Conservation (phyloP, 352 stramenopile species). For the Globisporangium cederbergense region DNA sequence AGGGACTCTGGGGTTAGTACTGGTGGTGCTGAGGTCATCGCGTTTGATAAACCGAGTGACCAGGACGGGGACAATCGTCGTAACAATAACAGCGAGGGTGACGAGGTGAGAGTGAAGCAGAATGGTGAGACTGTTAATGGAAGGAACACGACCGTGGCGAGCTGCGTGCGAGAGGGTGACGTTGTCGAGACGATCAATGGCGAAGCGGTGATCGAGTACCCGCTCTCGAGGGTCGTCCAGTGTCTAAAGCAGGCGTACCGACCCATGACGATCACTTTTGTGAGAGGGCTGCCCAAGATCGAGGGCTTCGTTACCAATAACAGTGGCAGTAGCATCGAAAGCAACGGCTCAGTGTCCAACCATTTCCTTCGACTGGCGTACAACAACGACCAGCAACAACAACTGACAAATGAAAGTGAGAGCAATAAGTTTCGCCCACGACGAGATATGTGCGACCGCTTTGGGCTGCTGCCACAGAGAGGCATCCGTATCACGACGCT, state of each 20-base stretch:
- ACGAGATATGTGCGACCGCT: constrained; percentile 46
- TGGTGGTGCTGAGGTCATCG: constrained; percentile 27
- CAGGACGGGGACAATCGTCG: not conserved
- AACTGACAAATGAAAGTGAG: constrained; percentile 3
- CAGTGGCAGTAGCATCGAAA: not conserved
- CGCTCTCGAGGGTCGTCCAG: constrained; percentile 29
- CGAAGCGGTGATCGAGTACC: constrained; percentile 30
- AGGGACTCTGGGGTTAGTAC: constrained; percentile 9
- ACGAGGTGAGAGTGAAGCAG: not conserved
- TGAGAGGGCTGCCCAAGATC: constrained; percentile 33
- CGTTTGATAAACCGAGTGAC: constrained; percentile 7
- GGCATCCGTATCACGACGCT: constrained; percentile 39
- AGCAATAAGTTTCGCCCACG: constrained; percentile 13
- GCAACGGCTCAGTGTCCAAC: not conserved
- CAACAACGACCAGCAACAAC: constrained; percentile 1
- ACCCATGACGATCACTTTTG: constrained; percentile 44
- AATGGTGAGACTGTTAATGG: not conserved
- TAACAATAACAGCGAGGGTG: constrained; percentile 3
- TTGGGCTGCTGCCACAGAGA: constrained; percentile 30
- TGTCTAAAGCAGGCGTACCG: constrained; percentile 37
- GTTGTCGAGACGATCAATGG: constrained; percentile 49
- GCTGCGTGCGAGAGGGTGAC: constrained; percentile 22
- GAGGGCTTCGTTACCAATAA: constrained; percentile 6
- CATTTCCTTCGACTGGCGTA: not conserved
- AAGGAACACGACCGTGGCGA: not conserved